Conservation (phyloP, 768 basidiomycete genomes). For the Boletus rubroflammeus region DNA sequence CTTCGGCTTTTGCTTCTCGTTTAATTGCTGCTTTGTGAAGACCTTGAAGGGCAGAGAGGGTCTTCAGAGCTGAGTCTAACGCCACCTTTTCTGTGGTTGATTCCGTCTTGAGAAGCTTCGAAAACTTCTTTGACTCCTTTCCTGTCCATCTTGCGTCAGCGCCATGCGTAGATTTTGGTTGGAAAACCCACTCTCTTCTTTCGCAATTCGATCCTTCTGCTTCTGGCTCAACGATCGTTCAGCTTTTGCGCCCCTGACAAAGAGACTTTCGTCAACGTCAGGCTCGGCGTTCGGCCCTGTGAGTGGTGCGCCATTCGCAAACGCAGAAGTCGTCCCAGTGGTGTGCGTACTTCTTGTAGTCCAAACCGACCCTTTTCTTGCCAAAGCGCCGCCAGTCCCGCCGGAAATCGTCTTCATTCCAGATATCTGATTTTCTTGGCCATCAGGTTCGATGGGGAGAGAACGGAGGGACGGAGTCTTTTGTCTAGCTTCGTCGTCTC, state of each 20-base stretch:
- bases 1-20: conserved; percentile 58
- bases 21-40: conserved; percentile 67
- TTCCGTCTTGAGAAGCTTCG: conserved; percentile 69
- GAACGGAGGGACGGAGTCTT: conserved; percentile 20
- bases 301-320: conserved; percentile 53
- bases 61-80: conserved; percentile 55
- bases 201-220: conserved; percentile 50
- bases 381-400: neutral
- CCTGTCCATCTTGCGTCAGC: conserved; percentile 32
- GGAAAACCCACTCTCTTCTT: conserved; percentile 45
- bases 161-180: neutral
- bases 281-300: conserved; percentile 45
- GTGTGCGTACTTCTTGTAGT: conserved; percentile 20
- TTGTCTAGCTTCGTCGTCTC: neutral
- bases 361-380: conserved; percentile 23
- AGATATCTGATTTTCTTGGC: neutral
- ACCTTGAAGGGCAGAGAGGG: conserved; percentile 63
- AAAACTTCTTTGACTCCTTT: conserved; percentile 56
- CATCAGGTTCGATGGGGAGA: conserved; percentile 18
- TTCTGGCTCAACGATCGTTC: conserved; percentile 46
- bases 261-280: conserved; percentile 38
- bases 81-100: conserved; percentile 64
- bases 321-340: conserved; percentile 29
- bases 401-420: neutral
- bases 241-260: conserved; percentile 43